Evolutionary conservation across 192 early-diverging fungal species (phyloP).

Genomic region (Coemansia guatemalensis): DNA sequence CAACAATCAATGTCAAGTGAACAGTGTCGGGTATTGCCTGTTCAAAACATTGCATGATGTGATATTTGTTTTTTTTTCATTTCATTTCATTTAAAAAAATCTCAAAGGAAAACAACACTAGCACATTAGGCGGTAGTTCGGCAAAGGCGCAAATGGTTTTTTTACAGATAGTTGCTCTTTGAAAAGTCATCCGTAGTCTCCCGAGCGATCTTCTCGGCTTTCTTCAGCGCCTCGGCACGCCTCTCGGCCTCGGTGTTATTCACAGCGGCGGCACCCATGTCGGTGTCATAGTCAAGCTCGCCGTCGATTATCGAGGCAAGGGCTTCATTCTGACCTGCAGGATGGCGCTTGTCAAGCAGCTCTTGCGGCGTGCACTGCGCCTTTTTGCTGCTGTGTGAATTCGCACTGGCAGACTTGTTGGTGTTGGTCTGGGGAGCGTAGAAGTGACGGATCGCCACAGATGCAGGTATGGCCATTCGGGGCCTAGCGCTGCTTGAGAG

Average conservation of each 20-base stretch:
- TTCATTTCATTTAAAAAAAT: background rate
- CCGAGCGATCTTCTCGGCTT: conserved; percentile 29
- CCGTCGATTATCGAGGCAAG: conserved; percentile 49
- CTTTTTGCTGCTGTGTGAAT: conserved; percentile 2
- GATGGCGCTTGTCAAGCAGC: conserved; percentile 39
- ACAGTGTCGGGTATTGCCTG: background rate
- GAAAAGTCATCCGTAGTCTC: conserved; percentile 22
- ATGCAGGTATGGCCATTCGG: conserved; percentile 3
- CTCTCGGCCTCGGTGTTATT: conserved; percentile 39
- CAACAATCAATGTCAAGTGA: background rate
- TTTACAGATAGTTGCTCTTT: conserved; percentile 21
- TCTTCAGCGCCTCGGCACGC: conserved; percentile 23
- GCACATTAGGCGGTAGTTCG: background rate
- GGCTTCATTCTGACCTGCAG: conserved; percentile 29
- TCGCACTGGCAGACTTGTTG: conserved; percentile 1
- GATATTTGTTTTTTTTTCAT: background rate
- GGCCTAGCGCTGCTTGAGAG: background rate
- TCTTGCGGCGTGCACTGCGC: conserved; percentile 18
- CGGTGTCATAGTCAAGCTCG: conserved; percentile 52
- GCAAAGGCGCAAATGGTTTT: background rate
- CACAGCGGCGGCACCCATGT: conserved; percentile 44
- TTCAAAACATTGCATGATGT: background rate
- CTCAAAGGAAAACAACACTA: background rate
- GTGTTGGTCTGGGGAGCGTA: conserved; percentile 20
- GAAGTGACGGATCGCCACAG: conserved; percentile 21